Base-by-base conservation (phyloP, 2,329 filamentous ascomycete genomes). In the Orbilia blumenaviensis region DNA sequence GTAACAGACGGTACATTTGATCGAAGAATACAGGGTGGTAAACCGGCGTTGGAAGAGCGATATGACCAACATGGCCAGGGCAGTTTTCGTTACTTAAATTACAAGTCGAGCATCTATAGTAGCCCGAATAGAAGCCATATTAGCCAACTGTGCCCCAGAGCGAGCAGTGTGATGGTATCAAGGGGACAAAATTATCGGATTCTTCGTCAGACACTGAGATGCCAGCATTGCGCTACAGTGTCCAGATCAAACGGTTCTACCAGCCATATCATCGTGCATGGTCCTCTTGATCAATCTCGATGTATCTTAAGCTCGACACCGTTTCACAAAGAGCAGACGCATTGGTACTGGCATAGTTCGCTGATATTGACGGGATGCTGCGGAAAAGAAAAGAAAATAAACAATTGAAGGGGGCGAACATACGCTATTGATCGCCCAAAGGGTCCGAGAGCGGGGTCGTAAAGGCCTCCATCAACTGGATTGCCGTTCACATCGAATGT, bases 1-100 rank as follows among this genome's bases (percentile, higher is more conserved):
- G 90, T 18, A 99, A 87, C 50, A 99, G 86, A 48, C 92, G 90
- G 78, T 96, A 88, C 62, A 94, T 88, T 82, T 97, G 94, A 82
- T 97, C 94, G 86, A 99, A 91, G 81, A 97, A 98, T 1, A 93
- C 91, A n/a, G 94, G 92, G 83, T 99, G 94, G 82, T 98, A 99
- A 62, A 97, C 92, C 52, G 92, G 92, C 10, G 94, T 91, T 12
- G 95, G 94, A 10, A 99, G 89, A 80, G 97, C 93, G 82, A 99
- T 96, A 82, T 99, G 95, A 63, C 95, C 96, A 74, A 91, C 88
- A 85, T 99, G 96, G 69, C 96, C 96, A 5, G 94, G 93, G 82
- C 96, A 99, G 80, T 88, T 88, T 81, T 89, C 88, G 77, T 90
- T 90, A 81, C 90, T 91, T 79, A 96, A 87, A 79, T 94, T 92